Evolutionary conservation across 2,329 filamentous ascomycete genomes (phyloP).

Genomic region (Colletotrichum echinochloae): DNA sequence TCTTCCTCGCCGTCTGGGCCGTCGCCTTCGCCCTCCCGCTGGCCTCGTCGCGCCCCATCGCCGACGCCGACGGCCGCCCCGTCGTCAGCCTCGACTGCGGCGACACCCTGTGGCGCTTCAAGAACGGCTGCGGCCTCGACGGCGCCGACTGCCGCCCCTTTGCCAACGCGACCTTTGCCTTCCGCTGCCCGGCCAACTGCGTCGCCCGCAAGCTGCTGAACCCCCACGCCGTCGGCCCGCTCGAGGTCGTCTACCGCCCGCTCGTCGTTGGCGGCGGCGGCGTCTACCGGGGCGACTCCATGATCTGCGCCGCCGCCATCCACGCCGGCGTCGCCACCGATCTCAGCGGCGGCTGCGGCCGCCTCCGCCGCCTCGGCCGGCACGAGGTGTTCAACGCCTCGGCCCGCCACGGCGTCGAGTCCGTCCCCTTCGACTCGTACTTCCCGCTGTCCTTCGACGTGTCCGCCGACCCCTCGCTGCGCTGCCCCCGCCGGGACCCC

Average conservation of each 20-base stretch:
- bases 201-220: constrained; percentile 74
- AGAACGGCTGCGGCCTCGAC: constrained; percentile 72
- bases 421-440: constrained; percentile 83
- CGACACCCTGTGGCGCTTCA: constrained; percentile 33
- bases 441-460: constrained; percentile 92
- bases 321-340: constrained; percentile 84
- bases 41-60: constrained; percentile 24
- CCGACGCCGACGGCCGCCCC: constrained; percentile 7
- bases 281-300: constrained; percentile 89
- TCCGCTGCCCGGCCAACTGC: constrained; percentile 81
- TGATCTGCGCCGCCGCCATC: constrained; percentile 86
- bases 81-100: constrained; percentile 30
- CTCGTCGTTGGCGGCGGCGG: constrained; percentile 71
- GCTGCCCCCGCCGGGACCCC: constrained; percentile 78
- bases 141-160: constrained; percentile 83
- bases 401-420: constrained; percentile 77
- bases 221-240: constrained; percentile 79
- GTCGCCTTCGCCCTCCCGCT: constrained; percentile 27
- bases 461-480: constrained; percentile 59
- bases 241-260: constrained; percentile 72
- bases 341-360: constrained; percentile 81
- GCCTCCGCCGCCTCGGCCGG: constrained; percentile 79
- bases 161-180: constrained; percentile 74
- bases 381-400: constrained; percentile 72
- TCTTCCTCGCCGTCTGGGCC: constrained; percentile 27